Evolutionary conservation across 2,329 filamentous ascomycete species (phyloP).

Genomic region (Macrophomina phaseolina): DNA sequence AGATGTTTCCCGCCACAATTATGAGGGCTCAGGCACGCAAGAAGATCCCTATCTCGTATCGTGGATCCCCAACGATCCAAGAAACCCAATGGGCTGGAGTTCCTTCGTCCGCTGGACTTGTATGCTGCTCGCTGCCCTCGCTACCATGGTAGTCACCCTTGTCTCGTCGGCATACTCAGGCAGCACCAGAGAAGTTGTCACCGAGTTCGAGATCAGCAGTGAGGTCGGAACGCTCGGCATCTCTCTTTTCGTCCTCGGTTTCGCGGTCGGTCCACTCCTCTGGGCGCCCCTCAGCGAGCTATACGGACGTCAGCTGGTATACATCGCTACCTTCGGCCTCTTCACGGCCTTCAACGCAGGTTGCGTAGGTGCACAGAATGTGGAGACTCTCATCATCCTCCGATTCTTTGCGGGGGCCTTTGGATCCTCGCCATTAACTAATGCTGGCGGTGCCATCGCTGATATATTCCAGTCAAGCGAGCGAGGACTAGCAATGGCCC

Average conservation of each 20-base stretch:
- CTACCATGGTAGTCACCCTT: conserved; percentile 64
- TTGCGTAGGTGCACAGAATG: conserved; percentile 62
- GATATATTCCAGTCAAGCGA: conserved; percentile 66
- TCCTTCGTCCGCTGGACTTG: no score
- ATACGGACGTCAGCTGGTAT: not conserved
- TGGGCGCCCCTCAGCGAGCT: not conserved
- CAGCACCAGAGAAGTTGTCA: conserved; percentile 60
- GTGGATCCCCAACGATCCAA: no score
- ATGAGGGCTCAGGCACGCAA: no score
- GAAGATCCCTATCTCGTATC: no score
- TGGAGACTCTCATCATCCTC: conserved; percentile 66
- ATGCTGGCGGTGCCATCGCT: conserved; percentile 69
- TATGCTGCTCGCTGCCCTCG: no score
- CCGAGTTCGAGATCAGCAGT: conserved; percentile 53
- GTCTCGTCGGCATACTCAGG: conserved; percentile 63
- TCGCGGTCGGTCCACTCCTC: conserved; percentile 50
- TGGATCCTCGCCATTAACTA: conserved; percentile 67
- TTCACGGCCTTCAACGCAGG: conserved; percentile 63
- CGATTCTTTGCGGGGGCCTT: conserved; percentile 71
- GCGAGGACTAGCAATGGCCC: conserved; percentile 63
- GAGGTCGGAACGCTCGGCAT: conserved; percentile 57
- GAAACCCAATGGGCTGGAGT: no score
- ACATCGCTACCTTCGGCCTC: not conserved
- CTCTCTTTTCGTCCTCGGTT: conserved; percentile 57
- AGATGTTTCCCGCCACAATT: no score